Conservation (phyloP, 2,329 filamentous ascomycete genomes). For the Cladosporium velox region DNA sequence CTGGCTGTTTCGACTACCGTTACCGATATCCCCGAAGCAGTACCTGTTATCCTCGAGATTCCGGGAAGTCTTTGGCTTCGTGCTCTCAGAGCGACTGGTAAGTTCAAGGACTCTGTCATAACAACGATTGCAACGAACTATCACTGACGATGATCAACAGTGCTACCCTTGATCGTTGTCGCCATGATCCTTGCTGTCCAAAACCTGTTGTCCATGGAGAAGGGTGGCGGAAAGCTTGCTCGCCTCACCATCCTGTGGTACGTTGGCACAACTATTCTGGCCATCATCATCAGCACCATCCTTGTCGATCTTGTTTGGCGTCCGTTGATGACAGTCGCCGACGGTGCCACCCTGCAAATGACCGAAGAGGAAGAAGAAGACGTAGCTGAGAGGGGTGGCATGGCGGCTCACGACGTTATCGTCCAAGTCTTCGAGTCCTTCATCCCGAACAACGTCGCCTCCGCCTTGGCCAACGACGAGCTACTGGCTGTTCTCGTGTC, state of each 20-base stretch:
- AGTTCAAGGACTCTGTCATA: constrained; percentile 25
- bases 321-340: constrained; percentile 46
- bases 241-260: constrained; percentile 52
- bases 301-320: constrained; percentile 53
- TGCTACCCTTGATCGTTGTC: constrained; percentile 54
- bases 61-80: constrained; percentile 55
- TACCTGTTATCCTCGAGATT: constrained; percentile 48
- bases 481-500: constrained; percentile 52
- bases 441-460: constrained; percentile 53
- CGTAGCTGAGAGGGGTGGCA: constrained; percentile 40
- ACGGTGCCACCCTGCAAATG: constrained; percentile 36
- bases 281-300: constrained; percentile 51
- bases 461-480: constrained; percentile 49
- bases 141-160: constrained; percentile 33
- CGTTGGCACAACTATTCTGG: constrained; percentile 52
- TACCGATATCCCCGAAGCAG: constrained; percentile 47
- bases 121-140: constrained; percentile 20
- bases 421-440: constrained; percentile 54
- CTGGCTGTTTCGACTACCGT: constrained; percentile 48
- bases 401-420: constrained; percentile 48
- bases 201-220: constrained; percentile 50
- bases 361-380: constrained; percentile 32
- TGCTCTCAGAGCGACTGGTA: constrained; percentile 50
- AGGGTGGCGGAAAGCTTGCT: constrained; percentile 49
- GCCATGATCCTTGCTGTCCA: constrained; percentile 57